Evolutionary conservation across 371 early-diverging fungal species (phyloP), one percentile per base, ranked within the genome.

Genomic region (Mortierella sp.): DNA sequence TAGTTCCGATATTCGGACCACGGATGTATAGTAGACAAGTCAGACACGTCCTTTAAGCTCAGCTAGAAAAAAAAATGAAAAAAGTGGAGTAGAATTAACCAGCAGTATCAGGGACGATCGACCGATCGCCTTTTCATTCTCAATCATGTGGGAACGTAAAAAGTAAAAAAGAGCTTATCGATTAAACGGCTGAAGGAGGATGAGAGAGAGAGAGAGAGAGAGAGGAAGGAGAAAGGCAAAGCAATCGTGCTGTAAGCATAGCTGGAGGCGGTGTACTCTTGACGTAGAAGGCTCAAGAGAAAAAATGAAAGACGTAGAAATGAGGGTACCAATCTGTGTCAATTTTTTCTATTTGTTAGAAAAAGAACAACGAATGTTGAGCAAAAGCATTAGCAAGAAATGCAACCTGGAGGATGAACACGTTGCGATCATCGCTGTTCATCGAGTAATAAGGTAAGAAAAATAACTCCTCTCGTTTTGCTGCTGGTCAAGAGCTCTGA

Each of bases 21-120:
- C 22, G 22, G 22, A 47, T 47, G 19, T 47, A 14, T 22, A 48
- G 14, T 14, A 29, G 1, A 2, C 31, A 55, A 58, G n/a, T n/a
- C n/a, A 31, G 58, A 58, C 58, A 58, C 34, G 34, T 58, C 58
- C 31, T 58, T 19, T 29, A 58, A 58, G 58, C 58, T 58, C 58
- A 58, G 58, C 34, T 8, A 5, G 19, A 69, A 53, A 69, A 69
- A n/a, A 45, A 52, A 50, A 50, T 37, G 34, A 47, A 26, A 66
- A 66, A 48, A 47, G 34, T 48, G 50, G 50, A 39, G 34, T 37
- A 50, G 50, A 68, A 39, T n/a, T 19, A 50, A 52, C 58, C 19
- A 34, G 34, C 58, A 34, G 22, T n/a, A 14, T 10, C 0, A 1
- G 8, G 8, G 9, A 10, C 48, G 29, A 31, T 58, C 58, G 58